Percentiles rank a stretch among this genome's conserved stretches.
Evolutionary conservation across 768 basidiomycete species (phyloP).

Genomic region (Wakefieldia striispora): DNA sequence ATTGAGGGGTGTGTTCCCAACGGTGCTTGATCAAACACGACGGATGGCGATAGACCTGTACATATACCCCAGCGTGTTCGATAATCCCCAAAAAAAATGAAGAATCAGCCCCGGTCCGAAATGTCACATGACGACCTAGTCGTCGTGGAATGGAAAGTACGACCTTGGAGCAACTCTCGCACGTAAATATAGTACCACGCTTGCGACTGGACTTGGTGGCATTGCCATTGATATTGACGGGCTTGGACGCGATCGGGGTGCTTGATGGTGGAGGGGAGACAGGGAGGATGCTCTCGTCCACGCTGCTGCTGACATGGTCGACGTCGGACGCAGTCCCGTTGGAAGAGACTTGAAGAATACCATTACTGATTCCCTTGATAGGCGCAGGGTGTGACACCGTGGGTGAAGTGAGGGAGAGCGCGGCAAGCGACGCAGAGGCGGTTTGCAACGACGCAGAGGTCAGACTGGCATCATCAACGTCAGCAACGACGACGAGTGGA

Average conservation of each 20-base stretch:
- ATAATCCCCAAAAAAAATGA: too few species aligned
- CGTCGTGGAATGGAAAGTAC: neutral
- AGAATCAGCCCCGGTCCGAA: too few species aligned
- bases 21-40: conserved; percentile 96
- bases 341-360: neutral
- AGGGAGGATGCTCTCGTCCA: conserved; percentile 17
- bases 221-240: neutral
- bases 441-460: conserved; percentile 31
- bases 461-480: conserved; percentile 24
- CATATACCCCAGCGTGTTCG: too few species aligned
- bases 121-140: too few species aligned
- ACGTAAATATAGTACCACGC: conserved; percentile 82
- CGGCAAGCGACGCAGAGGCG: conserved; percentile 40
- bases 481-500: too few species aligned
- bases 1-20: conserved; percentile 97
- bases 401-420: conserved; percentile 41
- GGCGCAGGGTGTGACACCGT: conserved; percentile 27
- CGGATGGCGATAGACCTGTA: conserved; percentile 83
- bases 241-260: conserved; percentile 1
- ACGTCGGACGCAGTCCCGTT: conserved; percentile 4
- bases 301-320: conserved; percentile 3
- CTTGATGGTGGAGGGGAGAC: conserved; percentile 9
- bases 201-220: conserved; percentile 56
- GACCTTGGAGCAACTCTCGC: conserved; percentile 95
- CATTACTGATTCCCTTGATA: too few species aligned